Evolutionary conservation across 192 early-diverging fungal genomes (phyloP).

Genomic region (Coemansia sp.): DNA sequence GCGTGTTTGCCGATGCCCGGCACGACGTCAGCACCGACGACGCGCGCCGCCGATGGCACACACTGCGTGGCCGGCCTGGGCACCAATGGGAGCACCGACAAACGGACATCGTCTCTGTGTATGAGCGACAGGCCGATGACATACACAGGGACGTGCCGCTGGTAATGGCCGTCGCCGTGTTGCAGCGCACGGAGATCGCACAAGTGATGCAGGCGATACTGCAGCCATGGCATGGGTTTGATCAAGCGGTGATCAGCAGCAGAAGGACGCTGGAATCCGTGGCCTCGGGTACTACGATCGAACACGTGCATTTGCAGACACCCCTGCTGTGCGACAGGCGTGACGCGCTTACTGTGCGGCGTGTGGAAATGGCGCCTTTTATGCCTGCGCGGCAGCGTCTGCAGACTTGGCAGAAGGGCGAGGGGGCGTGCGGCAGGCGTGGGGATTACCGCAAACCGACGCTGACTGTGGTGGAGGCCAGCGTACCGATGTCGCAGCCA

Average conservation of each 20-base stretch:
- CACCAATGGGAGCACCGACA: neutral
- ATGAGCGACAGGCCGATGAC: constrained; percentile 17
- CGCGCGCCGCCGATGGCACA: constrained; percentile 23
- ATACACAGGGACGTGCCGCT: constrained; percentile 37
- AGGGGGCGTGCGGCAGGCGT: constrained; percentile 1
- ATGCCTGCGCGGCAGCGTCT: constrained; percentile 36
- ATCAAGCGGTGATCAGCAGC: constrained; percentile 24
- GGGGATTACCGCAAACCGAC: constrained; percentile 35
- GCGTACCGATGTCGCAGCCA: constrained; percentile 52
- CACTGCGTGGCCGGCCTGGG: constrained; percentile 4
- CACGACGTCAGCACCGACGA: constrained; percentile 27
- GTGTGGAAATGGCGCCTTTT: constrained; percentile 19
- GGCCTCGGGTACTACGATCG: constrained; percentile 17
- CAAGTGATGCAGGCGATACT: constrained; percentile 15
- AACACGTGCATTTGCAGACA: constrained; percentile 19
- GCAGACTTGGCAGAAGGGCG: constrained; percentile 30
- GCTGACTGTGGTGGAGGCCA: constrained; percentile 45
- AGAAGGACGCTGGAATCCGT: constrained; percentile 31
- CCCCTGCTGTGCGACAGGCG: constrained; percentile 37
- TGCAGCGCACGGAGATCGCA: constrained; percentile 23
- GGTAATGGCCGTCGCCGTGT: constrained; percentile 24
- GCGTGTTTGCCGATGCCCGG: constrained; percentile 37
- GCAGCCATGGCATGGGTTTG: constrained; percentile 24
- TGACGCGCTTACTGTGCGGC: constrained; percentile 38
- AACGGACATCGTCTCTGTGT: constrained; percentile 3